These are phyloP conservation scores for Penicillium mononematosum DNA, from an alignment of 495 filamentous ascomycete genomes.

Conservation along the genomic window DNA sequence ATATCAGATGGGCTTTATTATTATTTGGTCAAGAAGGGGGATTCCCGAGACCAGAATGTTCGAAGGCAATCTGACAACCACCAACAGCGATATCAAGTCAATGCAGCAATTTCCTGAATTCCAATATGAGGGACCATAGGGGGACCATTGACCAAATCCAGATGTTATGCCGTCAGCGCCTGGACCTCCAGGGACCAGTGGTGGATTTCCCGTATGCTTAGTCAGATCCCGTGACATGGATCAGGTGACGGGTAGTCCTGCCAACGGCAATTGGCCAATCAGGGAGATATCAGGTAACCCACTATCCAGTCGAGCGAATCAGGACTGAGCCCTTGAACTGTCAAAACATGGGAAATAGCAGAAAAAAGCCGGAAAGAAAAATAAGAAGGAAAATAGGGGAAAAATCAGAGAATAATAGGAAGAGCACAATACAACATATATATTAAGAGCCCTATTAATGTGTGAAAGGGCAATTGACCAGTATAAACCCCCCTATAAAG, in stretches of 20 bases:
- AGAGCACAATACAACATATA: background rate
- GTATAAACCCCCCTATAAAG: background rate
- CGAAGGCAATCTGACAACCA: background rate
- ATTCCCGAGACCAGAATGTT: conserved; percentile 1
- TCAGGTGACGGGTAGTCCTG: conserved; percentile 29
- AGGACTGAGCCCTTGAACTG: conserved; percentile 3
- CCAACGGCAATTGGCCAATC: conserved; percentile 25
- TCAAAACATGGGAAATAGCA: conserved; percentile 11
- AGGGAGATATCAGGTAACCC: background rate
- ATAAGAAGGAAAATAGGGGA: background rate
- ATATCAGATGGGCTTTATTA: conserved; percentile 8
- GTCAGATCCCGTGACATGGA: conserved; percentile 7
- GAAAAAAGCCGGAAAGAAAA: conserved; percentile 6
- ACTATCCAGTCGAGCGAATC: conserved; percentile 20
- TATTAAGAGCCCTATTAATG: background rate
- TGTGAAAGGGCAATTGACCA: conserved; percentile 1
- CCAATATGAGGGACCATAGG: background rate
- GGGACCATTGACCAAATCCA: background rate
- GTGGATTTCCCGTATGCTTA: conserved; percentile 9
- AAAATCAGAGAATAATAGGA: background rate
- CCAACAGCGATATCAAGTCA: background rate
- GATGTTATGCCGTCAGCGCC: conserved; percentile 8
- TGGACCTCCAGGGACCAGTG: conserved; percentile 7
- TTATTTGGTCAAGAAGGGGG: background rate
- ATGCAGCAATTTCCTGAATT: background rate